Evolutionary conservation across 129 eudicot genomes (phyloP), one percentile per base, ranked within the genome.

Genomic region (Ambrosia trifida): DNA sequence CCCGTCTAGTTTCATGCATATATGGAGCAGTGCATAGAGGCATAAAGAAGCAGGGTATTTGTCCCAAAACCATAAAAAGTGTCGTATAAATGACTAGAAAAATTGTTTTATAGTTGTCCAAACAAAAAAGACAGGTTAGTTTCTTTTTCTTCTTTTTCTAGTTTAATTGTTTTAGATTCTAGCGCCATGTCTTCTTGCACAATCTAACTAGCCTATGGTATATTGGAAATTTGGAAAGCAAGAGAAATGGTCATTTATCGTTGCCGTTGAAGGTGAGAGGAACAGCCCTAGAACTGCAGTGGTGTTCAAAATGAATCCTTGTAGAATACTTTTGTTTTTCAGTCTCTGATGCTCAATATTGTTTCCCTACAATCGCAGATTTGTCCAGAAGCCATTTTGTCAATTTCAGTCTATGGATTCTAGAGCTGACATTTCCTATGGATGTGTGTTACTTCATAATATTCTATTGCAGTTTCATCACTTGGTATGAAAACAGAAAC

Each of bases 361-460:
- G 83, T 88, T 85, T 83, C 75, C 86, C 71, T 72, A 79, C 67
- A 85, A 82, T 86, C 81, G 87, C 95, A 88, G 97, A 91, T 85
- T 52, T 70, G 53, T 79, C 82, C 77, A 72, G 92, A 83, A 79
- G 89, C 86, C 79, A 76, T 74, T 79, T 80, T 77, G 81, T 73
- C 80, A 72, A 79, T 82, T 82, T 72, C 84, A 67, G 83, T 80
- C 83, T 83, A 1, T 24, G 88, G 85, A 87, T 72, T 73, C 78
- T 81, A 82, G 82, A 72, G 83, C 84, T 80, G 70, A 74, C 79
- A 79, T 82, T 30, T 72, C 49, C 78, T 78, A 76, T 72, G 83
- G 76, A 51, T 82, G 78, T 72, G 76, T 72, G 72, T 70, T 64
- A 82, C 81, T 64, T 82, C 72, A 72, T 83, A 47, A 18, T 73